Conservation (phyloP, 2,329 filamentous ascomycete genomes). For the Trichoderma afroharzianum region DNA sequence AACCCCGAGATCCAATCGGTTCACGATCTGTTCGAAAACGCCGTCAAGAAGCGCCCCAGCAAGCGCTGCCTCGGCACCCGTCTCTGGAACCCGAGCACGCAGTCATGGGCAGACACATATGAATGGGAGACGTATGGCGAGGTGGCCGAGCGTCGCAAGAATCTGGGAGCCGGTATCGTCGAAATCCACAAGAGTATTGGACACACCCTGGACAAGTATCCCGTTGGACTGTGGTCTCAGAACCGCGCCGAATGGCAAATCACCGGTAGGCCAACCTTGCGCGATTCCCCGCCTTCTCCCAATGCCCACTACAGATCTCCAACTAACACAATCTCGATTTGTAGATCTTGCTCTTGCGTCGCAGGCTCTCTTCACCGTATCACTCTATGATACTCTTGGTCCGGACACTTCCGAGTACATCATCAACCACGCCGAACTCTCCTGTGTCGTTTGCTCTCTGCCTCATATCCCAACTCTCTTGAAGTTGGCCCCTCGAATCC, state of each 20-base stretch:
- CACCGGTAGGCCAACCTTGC: conserved; percentile 47
- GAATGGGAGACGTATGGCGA: conserved; percentile 81
- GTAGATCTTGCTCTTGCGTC: conserved; percentile 81
- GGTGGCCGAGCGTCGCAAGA: conserved; percentile 72
- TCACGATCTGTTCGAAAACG: conserved; percentile 76
- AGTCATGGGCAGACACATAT: conserved; percentile 70
- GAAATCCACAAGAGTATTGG: conserved; percentile 74
- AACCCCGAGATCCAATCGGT: conserved; percentile 69
- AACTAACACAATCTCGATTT: background rate
- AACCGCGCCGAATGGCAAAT: conserved; percentile 88
- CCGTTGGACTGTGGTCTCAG: conserved; percentile 80
- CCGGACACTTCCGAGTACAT: conserved; percentile 92
- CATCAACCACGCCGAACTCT: conserved; percentile 80
- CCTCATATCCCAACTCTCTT: conserved; percentile 78
- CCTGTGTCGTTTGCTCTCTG: conserved; percentile 73
- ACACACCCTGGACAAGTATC: conserved; percentile 59
- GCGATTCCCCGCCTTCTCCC: background rate
- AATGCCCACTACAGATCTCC: background rate
- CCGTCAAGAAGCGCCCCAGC: conserved; percentile 60
- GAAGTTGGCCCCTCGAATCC: conserved; percentile 72
- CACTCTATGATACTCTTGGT: conserved; percentile 93
- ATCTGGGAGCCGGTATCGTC: conserved; percentile 80
- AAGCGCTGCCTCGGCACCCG: conserved; percentile 75
- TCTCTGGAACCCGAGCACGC: conserved; percentile 70
- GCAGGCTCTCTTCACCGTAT: conserved; percentile 84